Base-by-base conservation (phyloP, 1,284 basidiomycete genomes). In the Boletellus sp. region DNA sequence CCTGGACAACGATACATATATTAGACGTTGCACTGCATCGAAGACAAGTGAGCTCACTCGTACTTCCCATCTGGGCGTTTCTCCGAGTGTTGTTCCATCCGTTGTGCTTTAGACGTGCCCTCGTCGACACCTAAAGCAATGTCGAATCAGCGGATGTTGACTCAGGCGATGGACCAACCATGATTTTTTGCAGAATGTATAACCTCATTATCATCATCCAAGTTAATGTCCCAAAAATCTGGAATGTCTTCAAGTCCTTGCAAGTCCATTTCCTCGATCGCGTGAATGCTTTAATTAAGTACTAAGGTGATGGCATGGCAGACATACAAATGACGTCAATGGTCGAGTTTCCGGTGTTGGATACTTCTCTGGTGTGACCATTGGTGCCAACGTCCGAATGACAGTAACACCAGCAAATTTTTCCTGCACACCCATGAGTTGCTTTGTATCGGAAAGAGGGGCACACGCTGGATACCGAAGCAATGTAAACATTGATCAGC, bases 311-410 rank as follows among this genome's bases (percentile, higher is more conserved):
- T 29, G 34, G 11, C 42, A 19, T n/a, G n/a, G n/a, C n/a, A 37
- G 8, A 56, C 68, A 33, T 59, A 85, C 84, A 55, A 78, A 56
- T 3, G 74, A 70, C 35, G 73, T 79, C 48, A 74, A 66, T 22
- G 88, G 88, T n/a, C 84, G 79, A 14, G 88, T 91, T 57, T 84
- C 71, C 48, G 73, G 60, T 8, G 76, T 78, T 2, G 87, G 87
- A 63, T 79, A 91, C 45, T 78, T 72, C 21, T 61, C 68, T 4
- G 78, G 58, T 5, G 73, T 56, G 33, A 89, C 48, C 6, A 66
- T 69, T 6, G 86, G 85, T 58, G 76, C 82, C 60, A 83, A 81
- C 0, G 68, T 66, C 22, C 71, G 61, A 9, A 70, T 67, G 9
- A 81, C 68, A 1, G 74, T 70, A 5, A 84, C 59, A 8, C 87